These are phyloP conservation scores for Phytophthora hibernalis DNA, from an alignment of 352 stramenopile species.

Conservation along the genomic window DNA sequence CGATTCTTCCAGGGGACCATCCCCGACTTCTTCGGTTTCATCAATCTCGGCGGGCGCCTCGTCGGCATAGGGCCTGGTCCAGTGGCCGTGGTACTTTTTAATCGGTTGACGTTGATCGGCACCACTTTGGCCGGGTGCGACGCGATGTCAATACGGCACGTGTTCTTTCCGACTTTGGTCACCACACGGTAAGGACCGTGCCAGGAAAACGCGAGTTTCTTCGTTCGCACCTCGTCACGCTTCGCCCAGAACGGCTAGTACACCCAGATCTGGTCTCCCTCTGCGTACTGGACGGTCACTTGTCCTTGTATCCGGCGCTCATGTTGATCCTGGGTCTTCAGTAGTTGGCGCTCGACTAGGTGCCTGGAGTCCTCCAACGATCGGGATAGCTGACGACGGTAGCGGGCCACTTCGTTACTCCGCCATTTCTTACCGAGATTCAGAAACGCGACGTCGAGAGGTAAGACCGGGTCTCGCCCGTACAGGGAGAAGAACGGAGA, in stretches of 20 bases:
- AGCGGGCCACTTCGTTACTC: constrained; percentile 8
- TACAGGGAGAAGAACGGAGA: constrained; percentile 17
- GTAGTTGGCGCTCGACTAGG: constrained; percentile 11
- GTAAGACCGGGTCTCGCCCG: constrained; percentile 5
- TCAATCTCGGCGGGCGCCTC: background rate
- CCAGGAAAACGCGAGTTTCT: constrained; percentile 6
- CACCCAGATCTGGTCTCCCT: background rate
- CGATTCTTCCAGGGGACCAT: background rate
- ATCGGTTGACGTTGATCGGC: constrained; percentile 5
- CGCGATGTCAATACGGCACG: background rate
- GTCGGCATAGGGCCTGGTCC: background rate
- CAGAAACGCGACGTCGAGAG: constrained; percentile 12
- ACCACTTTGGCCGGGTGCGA: background rate
- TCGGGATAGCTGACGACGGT: constrained; percentile 1
- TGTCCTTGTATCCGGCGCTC: background rate
- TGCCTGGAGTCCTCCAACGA: background rate
- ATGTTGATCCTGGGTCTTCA: constrained; percentile 10
- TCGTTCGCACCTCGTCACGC: background rate
- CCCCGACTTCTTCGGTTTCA: too few species aligned
- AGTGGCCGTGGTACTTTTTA: background rate
- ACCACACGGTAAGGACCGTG: constrained; percentile 1
- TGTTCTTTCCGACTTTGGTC: background rate
- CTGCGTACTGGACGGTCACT: background rate
- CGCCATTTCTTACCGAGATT: constrained; percentile 11
- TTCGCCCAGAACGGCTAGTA: background rate